Evolutionary conservation across 495 filamentous ascomycete species (phyloP).

Genomic region (Daldinia loculata): DNA sequence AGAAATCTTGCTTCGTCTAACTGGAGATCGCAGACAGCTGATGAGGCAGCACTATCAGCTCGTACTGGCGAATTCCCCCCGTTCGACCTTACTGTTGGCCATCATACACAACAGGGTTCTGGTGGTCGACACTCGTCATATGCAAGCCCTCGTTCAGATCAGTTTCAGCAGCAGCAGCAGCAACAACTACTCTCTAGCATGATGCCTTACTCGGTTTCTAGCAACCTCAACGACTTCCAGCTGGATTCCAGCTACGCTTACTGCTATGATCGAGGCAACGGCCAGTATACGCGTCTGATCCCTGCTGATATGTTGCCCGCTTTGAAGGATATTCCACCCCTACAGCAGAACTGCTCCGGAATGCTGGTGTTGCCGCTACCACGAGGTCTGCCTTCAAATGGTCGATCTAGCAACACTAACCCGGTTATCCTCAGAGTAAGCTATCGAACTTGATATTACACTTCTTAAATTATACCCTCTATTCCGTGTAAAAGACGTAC

Average conservation of each 20-base stretch:
- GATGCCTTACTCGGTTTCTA: conserved; percentile 8
- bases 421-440: conserved; percentile 44
- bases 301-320: conserved; percentile 70
- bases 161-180: conserved; percentile 21
- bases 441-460: neutral
- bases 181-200: conserved; percentile 15
- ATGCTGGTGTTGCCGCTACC: conserved; percentile 56
- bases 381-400: conserved; percentile 44
- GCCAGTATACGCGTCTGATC: conserved; percentile 67
- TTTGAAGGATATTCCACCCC: conserved; percentile 47
- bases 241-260: conserved; percentile 50
- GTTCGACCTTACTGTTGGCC: conserved; percentile 21
- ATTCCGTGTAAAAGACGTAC: neutral
- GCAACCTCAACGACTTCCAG: conserved; percentile 21
- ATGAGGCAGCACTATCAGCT: conserved; percentile 6
- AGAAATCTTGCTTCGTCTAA: conserved; percentile 41
- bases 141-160: conserved; percentile 24
- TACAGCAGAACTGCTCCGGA: conserved; percentile 43
- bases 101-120: conserved; percentile 11
- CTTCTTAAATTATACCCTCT: neutral
- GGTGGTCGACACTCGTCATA: conserved; percentile 5
- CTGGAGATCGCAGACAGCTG: conserved; percentile 39
- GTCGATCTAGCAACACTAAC: conserved; percentile 48
- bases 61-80: conserved; percentile 16
- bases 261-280: conserved; percentile 66